Evolutionary conservation across 257 asterid genomes (phyloP).

Genomic region (Penstemon eatonii): DNA sequence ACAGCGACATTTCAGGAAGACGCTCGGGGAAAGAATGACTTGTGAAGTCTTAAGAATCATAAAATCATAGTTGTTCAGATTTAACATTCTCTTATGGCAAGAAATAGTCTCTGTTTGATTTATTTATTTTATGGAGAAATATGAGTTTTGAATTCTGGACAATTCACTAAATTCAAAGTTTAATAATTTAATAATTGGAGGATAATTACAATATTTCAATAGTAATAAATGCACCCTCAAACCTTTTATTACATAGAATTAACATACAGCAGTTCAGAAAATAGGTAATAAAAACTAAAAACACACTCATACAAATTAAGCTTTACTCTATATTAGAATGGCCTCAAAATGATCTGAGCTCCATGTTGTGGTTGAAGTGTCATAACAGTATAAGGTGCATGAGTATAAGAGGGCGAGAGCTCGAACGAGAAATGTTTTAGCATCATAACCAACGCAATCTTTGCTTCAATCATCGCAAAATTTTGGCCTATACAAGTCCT

Average conservation of each 20-base stretch:
- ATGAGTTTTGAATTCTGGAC: too few relatives aligned
- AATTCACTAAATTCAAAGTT: too few relatives aligned
- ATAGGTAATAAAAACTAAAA: neutral
- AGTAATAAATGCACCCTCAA: neutral
- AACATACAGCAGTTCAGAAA: neutral
- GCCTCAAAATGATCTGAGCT: slow-evolving; percentile 40
- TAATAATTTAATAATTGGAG: too few relatives aligned
- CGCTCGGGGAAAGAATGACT: too few relatives aligned
- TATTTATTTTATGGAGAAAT: too few relatives aligned
- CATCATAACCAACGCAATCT: slow-evolving; percentile 44
- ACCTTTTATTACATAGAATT: neutral
- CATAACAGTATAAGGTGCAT: slow-evolving; percentile 53
- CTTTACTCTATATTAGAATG: neutral
- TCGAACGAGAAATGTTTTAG: slow-evolving; percentile 45
- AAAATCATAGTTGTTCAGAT: too few relatives aligned
- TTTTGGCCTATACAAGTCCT: slow-evolving; percentile 56
- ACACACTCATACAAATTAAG: neutral
- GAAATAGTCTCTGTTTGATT: too few relatives aligned
- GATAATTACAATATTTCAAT: too few relatives aligned
- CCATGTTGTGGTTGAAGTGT: slow-evolving; percentile 64
- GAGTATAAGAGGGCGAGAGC: slow-evolving; percentile 53
- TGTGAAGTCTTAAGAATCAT: too few relatives aligned
- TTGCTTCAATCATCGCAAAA: slow-evolving; percentile 52
- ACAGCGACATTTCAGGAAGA: too few relatives aligned
- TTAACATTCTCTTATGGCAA: too few relatives aligned